Conservation (phyloP, 2,329 filamentous ascomycete genomes). For the Blumeriella jaapii region DNA sequence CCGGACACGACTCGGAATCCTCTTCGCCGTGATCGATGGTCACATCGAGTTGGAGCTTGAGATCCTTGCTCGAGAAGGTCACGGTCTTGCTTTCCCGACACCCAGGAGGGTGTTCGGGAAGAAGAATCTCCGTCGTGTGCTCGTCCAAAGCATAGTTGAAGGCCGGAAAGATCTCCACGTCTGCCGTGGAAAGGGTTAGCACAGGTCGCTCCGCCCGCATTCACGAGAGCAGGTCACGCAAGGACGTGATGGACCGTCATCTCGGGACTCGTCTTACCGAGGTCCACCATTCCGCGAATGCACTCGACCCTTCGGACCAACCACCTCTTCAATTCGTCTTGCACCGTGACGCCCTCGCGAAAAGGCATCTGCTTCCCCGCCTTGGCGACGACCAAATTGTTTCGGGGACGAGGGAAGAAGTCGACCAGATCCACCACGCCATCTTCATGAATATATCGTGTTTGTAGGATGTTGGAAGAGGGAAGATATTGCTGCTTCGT, state of each 20-base stretch:
- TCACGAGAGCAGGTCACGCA: too few species aligned
- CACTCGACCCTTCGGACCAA: slow-evolving; percentile 62
- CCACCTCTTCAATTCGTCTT: slow-evolving; percentile 57
- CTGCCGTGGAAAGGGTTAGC: slow-evolving; percentile 28
- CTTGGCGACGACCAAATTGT: slow-evolving; percentile 39
- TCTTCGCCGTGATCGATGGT: slow-evolving; percentile 49
- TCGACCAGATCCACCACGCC: slow-evolving; percentile 64
- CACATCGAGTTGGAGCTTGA: slow-evolving; percentile 56
- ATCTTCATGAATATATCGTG: slow-evolving; percentile 65
- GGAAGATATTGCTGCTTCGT: slow-evolving; percentile 72
- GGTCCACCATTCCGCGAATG: slow-evolving; percentile 51
- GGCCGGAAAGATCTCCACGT: slow-evolving; percentile 61
- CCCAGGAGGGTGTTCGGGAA: slow-evolving; percentile 31
- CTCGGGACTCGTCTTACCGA: too few species aligned
- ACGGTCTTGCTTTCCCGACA: slow-evolving; percentile 44
- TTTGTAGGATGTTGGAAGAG: slow-evolving; percentile 64
- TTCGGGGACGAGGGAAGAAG: slow-evolving; percentile 63
- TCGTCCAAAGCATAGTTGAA: slow-evolving; percentile 57
- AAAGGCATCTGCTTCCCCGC: slow-evolving; percentile 39
- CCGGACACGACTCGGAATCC: slow-evolving; percentile 36
- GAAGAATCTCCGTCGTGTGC: slow-evolving; percentile 47
- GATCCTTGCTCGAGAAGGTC: slow-evolving; percentile 46
- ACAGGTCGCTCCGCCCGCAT: too few species aligned
- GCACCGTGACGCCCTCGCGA: slow-evolving; percentile 41
- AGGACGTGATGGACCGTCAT: too few species aligned